Evolutionary conservation across 139 green algal genomes (phyloP), one percentile per base, ranked within the genome.

Genomic region (Coelastrella sp.): DNA sequence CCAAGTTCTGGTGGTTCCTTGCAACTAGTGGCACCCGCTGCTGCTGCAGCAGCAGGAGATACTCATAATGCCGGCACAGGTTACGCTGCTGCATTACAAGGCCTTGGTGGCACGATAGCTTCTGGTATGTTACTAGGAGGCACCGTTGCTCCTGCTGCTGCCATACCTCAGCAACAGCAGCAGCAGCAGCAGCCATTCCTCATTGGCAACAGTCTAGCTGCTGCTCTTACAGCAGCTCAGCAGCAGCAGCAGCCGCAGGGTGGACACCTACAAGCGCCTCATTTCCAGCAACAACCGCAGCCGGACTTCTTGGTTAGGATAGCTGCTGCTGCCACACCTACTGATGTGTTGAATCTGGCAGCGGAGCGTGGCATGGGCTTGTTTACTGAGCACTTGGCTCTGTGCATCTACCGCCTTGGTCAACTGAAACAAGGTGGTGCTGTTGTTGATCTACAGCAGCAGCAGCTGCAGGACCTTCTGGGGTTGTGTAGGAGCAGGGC

Each of bases 301-400:
- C 21, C 6, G n/a, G 78, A 75, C 23, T 38, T 84, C 5, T 35
- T 60, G 37, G 60, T 27, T 23, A 15, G 41, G 15, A 76, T 84
- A 15, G 60, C 78, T 63, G 78, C 78, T 63, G 78, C 78, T 66
- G 60, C 38, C 1, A 75, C 78, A 5, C 78, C 78, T 21, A 11
- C 59, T n/a, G 78, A 74, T 27, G 32, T 84, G 40, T 53, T 76
- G 7, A 5, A 25, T 25, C 5, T 75, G 19, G 78, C 62, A 27
- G 60, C 77, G 50, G 60, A 84, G 62, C 30, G 62, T 19, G 78
- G 78, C 43, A 76, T 75, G 62, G 78, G 78, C 23, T 32, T 84
- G 34, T 75, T 74, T 40, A 84, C 78, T 0, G 59, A 84, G 62
- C 78, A 84, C 21, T 40, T 84, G 40, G 21, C 8, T 35, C 19